phyloP scores from a whole-genome alignment of 352 stramenopile species.

The Globisporangium spinosum region DNA sequence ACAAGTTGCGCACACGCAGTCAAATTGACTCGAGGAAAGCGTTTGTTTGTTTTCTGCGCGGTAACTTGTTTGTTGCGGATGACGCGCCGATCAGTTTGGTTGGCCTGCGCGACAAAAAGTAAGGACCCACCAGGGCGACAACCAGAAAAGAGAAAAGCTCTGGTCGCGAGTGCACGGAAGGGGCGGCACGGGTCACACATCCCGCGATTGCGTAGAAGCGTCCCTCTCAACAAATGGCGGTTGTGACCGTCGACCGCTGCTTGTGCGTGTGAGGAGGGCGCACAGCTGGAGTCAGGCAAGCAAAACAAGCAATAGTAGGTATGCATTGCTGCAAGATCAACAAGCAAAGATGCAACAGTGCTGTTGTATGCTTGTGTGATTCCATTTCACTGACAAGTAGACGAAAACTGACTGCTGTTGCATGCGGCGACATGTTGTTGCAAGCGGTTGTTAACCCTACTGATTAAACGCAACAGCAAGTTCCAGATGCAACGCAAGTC shows the following conservation, averaged over 20 bases:
- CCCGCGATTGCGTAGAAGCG: not conserved
- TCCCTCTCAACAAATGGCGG: not conserved
- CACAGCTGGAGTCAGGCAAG: not conserved
- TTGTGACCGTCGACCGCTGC: not conserved
- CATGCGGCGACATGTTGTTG: not conserved
- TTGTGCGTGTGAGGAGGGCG: not conserved
- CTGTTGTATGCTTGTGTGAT: not conserved
- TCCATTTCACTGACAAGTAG: not conserved
- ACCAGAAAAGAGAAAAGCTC: not conserved
- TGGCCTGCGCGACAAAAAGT: not conserved
- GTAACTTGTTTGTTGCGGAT: not conserved
- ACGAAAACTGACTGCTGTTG: not conserved
- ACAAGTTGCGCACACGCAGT: not conserved
- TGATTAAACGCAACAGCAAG: not conserved
- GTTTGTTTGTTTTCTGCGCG: not conserved
- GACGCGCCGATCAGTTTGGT: not conserved
- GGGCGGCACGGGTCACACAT: not conserved
- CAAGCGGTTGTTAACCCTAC: not conserved
- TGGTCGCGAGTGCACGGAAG: not conserved
- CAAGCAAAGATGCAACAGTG: not conserved
- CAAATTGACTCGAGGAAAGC: not conserved
- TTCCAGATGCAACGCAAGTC: not conserved
- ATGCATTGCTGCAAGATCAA: not conserved
- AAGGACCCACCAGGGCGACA: not conserved
- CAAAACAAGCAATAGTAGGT: not conserved